Percentiles rank a stretch among this genome's conserved stretches.
phyloP scores from a whole-genome alignment of 73 alveolate genomes.

The Paramecium bursaria region DNA sequence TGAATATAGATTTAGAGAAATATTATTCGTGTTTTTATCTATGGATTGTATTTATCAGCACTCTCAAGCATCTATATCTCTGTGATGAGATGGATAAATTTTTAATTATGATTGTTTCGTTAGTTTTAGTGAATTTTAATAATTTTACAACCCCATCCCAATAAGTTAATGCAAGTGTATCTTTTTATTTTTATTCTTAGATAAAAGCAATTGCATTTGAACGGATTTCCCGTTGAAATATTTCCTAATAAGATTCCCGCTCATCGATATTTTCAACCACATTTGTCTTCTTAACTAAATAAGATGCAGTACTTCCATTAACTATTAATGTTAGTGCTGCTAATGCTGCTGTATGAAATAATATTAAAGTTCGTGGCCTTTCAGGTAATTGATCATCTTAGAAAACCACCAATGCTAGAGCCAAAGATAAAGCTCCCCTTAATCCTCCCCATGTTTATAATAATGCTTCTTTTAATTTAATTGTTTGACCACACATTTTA shows the following conservation, averaged over 20 bases:
- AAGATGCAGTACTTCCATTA: not conserved
- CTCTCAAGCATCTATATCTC: not conserved
- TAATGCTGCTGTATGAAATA: not conserved
- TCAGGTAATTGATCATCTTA: too few relatives aligned
- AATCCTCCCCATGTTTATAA: not conserved
- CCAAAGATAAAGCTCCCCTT: not conserved
- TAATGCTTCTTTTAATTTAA: not conserved
- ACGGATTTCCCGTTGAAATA: too few relatives aligned
- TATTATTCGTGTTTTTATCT: not conserved
- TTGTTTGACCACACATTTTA: not conserved
- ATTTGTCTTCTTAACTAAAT: not conserved
- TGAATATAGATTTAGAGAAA: not conserved
- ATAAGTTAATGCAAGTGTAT: not conserved
- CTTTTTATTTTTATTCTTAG: not conserved
- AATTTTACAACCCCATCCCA: not conserved
- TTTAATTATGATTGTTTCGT: not conserved
- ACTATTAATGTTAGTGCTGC: not conserved
- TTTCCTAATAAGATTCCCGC: not conserved
- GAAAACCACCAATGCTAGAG: not conserved
- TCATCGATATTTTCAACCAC: not conserved
- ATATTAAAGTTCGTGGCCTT: too few relatives aligned
- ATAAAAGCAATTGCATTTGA: not conserved
- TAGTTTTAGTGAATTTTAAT: not conserved
- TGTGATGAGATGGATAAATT: not conserved
- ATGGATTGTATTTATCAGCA: too few relatives aligned